Evolutionary conservation across 179 eudicot genomes (phyloP), one percentile per base, ranked within the genome.

Genomic region (Amaranthus tricolor): DNA sequence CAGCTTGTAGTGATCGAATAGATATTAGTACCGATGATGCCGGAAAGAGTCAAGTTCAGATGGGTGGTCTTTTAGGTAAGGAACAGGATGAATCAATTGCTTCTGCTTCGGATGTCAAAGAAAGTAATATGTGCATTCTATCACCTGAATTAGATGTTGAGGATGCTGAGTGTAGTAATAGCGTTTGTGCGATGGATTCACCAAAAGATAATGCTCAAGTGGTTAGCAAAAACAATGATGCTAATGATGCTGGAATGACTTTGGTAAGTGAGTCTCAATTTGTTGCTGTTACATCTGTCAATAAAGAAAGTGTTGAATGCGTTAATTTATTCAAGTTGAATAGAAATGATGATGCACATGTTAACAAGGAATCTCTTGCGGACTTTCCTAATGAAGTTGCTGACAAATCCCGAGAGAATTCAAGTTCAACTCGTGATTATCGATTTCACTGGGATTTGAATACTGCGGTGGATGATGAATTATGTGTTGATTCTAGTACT

Each of bases 381-480:
- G 70, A 56, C 60, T 72, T 76, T 43, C 62, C 48, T 11, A 64
- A 60, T 16, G 77, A 55, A 1, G 72, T 50, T 63, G 53, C 77
- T 17, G 21, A 69, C 24, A 54, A 24, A 49, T 15, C 62, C 16
- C 6, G 45, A 13, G 68, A 48, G 59, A 69, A 65, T 12, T 76
- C 75, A 62, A 78, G 77, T 76, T 62, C 78, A 63, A 62, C 64
- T 1, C 80, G 80, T 69, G 84, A 77, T 75, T 78, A 48, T 52
- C 76, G 93, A 68, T 79, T 82, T 19, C 90, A 90, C 63, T 92
- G 97, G 97, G 97, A 92, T 80, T 71, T 92, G 72, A 90, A 89
- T 59, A 81, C 84, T 17, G 78, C 73, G 53, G 85, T 87, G 90
- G 90, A 24, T 56, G 90, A 88, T 75, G 82, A 79, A 78, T 49